Evolutionary conservation across 1,284 basidiomycete species (phyloP).

Genomic region (Ustilago loliicola): DNA sequence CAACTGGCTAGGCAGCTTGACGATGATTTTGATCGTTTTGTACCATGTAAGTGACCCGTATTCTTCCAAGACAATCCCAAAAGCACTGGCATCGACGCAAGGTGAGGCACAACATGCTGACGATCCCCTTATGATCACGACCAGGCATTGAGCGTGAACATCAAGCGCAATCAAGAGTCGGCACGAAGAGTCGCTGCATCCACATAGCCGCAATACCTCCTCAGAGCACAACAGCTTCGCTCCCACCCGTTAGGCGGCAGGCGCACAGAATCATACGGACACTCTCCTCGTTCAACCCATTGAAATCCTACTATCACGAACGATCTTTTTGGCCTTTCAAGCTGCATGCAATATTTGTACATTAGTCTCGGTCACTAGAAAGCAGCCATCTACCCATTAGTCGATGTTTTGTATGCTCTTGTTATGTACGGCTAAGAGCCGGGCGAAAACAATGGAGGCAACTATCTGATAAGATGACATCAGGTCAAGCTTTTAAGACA

Average conservation of each 20-base stretch:
- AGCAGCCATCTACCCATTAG: background rate
- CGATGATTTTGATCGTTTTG: slow-evolving; percentile 65
- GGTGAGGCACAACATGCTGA: background rate
- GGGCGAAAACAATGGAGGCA: too few relatives aligned
- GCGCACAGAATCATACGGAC: slow-evolving; percentile 4
- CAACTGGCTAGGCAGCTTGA: slow-evolving; percentile 65
- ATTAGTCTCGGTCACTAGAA: background rate
- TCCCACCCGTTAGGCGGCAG: background rate
- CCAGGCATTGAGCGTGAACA: slow-evolving; percentile 51
- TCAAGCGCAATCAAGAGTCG: slow-evolving; percentile 50
- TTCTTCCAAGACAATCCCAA: too few relatives aligned
- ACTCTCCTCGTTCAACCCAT: background rate
- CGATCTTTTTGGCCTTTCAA: background rate
- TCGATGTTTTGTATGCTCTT: background rate
- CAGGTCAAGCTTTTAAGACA: too few relatives aligned
- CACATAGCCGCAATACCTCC: slow-evolving; percentile 9
- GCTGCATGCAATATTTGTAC: slow-evolving; percentile 10
- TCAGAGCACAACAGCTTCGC: background rate
- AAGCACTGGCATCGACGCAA: too few relatives aligned
- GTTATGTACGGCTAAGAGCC: too few relatives aligned
- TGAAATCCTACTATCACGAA: background rate
- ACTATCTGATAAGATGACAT: too few relatives aligned
- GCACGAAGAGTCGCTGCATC: slow-evolving; percentile 26
- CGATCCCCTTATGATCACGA: background rate
- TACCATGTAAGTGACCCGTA: slow-evolving; percentile 63